Evolutionary conservation across 495 filamentous ascomycete species (phyloP).

Genomic region (Ramalina intermedia): DNA sequence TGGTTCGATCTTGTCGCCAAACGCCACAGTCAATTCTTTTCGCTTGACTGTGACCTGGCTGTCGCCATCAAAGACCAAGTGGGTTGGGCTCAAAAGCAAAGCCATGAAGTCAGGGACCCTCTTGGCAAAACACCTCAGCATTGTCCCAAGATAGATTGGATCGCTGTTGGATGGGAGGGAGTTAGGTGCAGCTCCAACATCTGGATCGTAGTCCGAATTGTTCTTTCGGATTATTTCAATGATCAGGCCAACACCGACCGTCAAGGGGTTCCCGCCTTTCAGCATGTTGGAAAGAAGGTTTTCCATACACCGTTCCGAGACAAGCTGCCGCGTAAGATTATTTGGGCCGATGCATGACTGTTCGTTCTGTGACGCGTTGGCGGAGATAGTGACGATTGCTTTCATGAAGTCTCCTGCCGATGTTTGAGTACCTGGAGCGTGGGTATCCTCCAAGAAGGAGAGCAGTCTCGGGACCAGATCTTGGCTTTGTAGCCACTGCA

Average conservation of each 20-base stretch:
- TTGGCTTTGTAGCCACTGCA: conserved; percentile 83
- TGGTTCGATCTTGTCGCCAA: conserved; percentile 82
- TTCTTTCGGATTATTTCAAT: conserved; percentile 99
- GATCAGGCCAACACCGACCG: conserved; percentile 91
- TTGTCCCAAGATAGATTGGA: conserved; percentile 87
- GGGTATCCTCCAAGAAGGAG: conserved; percentile 70
- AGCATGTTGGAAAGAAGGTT: conserved; percentile 82
- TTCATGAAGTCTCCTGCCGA: conserved; percentile 97
- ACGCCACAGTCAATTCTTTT: conserved; percentile 65
- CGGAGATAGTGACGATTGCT: conserved; percentile 96
- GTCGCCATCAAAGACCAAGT: conserved; percentile 43
- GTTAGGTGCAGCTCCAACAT: conserved; percentile 63
- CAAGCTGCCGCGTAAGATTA: conserved; percentile 85
- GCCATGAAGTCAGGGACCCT: conserved; percentile 94
- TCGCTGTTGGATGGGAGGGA: conserved; percentile 69
- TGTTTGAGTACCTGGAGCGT: conserved; percentile 77
- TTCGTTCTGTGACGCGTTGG: conserved; percentile 94
- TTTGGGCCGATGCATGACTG: conserved; percentile 97
- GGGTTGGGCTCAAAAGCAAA: conserved; percentile 55
- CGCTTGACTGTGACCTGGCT: conserved; percentile 43
- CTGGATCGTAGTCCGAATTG: conserved; percentile 96
- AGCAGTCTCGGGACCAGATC: conserved; percentile 80
- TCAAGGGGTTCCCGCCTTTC: conserved; percentile 81
- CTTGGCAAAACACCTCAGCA: conserved; percentile 81
- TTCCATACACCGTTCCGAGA: conserved; percentile 74